phyloP scores from a whole-genome alignment of 805 yeast genomes.

The Nakazawaea pomicola region DNA sequence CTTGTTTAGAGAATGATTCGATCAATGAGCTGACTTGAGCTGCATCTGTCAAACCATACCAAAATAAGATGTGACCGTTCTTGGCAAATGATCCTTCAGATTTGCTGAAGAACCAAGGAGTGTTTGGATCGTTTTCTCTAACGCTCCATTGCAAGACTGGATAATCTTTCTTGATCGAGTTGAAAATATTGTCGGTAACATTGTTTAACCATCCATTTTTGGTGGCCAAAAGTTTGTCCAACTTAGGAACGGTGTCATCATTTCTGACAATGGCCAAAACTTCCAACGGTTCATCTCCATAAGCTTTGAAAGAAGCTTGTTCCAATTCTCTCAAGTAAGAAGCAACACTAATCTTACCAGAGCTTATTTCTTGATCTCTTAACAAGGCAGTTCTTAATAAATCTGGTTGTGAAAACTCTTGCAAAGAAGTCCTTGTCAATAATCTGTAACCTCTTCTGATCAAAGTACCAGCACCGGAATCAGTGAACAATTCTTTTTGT shows the following conservation, averaged over 20 bases:
- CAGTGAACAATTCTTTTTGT: constrained; percentile 96
- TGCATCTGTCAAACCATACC: constrained; percentile 82
- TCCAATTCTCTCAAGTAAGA: constrained; percentile 74
- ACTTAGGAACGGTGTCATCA: constrained; percentile 46
- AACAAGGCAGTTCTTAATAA: constrained; percentile 69
- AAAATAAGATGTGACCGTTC: constrained; percentile 85
- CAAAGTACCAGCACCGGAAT: constrained; percentile 98
- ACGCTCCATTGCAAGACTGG: constrained; percentile 80
- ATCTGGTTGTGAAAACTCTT: constrained; percentile 71
- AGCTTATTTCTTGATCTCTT: constrained; percentile 68
- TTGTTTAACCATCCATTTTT: constrained; percentile 96
- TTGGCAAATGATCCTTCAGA: constrained; percentile 92
- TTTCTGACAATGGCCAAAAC: constrained; percentile 81
- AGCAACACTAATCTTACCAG: constrained; percentile 73
- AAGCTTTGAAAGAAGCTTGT: constrained; percentile 58
- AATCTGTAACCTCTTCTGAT: constrained; percentile 96
- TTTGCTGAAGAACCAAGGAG: constrained; percentile 86
- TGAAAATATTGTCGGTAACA: constrained; percentile 92
- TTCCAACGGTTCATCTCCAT: constrained; percentile 94
- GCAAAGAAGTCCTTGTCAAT: constrained; percentile 60
- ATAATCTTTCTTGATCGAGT: constrained; percentile 71
- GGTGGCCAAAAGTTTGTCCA: constrained; percentile 84
- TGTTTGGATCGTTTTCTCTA: constrained; percentile 83
- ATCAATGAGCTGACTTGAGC: constrained; percentile 60
- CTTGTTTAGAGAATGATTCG: constrained; percentile 39